Evolutionary conservation across 2,329 filamentous ascomycete species (phyloP).

Genomic region (Cryoendolithus antarcticus): DNA sequence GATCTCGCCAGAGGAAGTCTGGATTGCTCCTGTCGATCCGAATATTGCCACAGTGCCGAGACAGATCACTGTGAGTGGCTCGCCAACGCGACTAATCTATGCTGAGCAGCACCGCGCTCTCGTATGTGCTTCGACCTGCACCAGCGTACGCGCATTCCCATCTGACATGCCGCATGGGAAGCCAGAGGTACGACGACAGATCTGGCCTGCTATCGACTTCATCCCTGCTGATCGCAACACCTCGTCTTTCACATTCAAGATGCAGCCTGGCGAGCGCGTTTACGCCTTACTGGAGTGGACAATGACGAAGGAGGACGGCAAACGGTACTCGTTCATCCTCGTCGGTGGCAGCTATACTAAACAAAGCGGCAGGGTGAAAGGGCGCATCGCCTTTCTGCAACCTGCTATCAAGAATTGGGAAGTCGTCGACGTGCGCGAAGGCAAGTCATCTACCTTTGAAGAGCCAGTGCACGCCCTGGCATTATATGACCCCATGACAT

Average conservation of each 20-base stretch:
- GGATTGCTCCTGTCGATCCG: conserved; percentile 10
- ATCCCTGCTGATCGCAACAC: conserved; percentile 17
- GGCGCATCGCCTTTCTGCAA: conserved; percentile 33
- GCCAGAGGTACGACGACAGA: conserved; percentile 22
- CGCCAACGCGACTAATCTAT: conserved; percentile 19
- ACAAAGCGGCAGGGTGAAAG: conserved; percentile 20
- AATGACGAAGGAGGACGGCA: conserved; percentile 33
- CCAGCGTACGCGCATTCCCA: conserved; percentile 19
- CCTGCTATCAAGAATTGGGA: conserved; percentile 26
- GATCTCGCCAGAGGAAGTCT: conserved; percentile 13
- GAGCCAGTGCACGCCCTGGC: conserved; percentile 45
- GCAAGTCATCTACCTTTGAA: conserved; percentile 35
- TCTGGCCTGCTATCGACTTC: conserved; percentile 35
- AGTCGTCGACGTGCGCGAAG: conserved; percentile 37
- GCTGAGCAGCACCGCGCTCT: conserved; percentile 27
- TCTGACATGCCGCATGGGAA: conserved; percentile 11
- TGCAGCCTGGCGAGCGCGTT: conserved; percentile 48
- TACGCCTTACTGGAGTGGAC: conserved; percentile 52
- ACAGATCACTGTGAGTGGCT: conserved; percentile 17
- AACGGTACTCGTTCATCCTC: conserved; percentile 50
- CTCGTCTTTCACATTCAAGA: conserved; percentile 18
- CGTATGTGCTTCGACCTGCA: conserved; percentile 34
- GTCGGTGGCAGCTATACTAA: conserved; percentile 38
- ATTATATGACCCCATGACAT: conserved; percentile 43
- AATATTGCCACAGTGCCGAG: conserved; percentile 15